phyloP scores from a whole-genome alignment of 2,329 filamentous ascomycete species.

The Diaporthe helianthi region DNA sequence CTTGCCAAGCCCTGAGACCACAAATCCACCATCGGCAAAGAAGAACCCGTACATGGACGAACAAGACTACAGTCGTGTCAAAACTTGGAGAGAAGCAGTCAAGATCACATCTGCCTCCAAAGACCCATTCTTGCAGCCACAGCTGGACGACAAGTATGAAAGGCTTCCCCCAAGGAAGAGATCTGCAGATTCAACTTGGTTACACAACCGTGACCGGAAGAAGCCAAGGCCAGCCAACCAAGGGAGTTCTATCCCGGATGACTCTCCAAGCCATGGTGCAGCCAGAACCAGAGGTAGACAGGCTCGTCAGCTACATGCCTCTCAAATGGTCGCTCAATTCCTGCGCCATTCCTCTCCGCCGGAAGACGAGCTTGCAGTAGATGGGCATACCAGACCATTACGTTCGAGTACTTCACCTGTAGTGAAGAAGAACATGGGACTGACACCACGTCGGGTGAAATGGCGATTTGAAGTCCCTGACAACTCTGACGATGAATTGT shows the following conservation, averaged over 20 bases:
- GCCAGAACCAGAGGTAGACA: conserved; percentile 5
- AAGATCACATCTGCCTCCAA: conserved; percentile 24
- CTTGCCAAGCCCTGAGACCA: conserved; percentile 40
- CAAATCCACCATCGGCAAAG: conserved; percentile 36
- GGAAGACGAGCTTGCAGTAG: conserved; percentile 30
- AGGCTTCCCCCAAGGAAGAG: conserved; percentile 23
- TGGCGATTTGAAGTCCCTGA: conserved; percentile 9
- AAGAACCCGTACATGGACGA: conserved; percentile 37
- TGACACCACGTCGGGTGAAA: neutral
- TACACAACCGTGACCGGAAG: conserved; percentile 24
- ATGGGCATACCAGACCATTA: neutral
- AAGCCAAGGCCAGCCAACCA: conserved; percentile 14
- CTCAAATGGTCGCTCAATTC: conserved; percentile 1
- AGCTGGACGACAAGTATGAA: neutral
- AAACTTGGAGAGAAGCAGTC: conserved; percentile 33
- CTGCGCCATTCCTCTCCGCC: neutral
- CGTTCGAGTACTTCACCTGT: conserved; percentile 1
- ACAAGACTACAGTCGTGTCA: conserved; percentile 26
- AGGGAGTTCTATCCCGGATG: neutral
- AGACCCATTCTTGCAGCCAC: conserved; percentile 33
- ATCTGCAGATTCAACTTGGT: conserved; percentile 21
- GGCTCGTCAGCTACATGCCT: neutral
- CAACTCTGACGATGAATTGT: conserved; percentile 31
- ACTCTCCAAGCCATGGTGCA: conserved; percentile 28
- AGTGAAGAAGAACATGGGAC: neutral